These are phyloP conservation scores for Xylaria sp. DNA, from an alignment of 2,329 filamentous ascomycete genomes.

Conservation along the genomic window DNA sequence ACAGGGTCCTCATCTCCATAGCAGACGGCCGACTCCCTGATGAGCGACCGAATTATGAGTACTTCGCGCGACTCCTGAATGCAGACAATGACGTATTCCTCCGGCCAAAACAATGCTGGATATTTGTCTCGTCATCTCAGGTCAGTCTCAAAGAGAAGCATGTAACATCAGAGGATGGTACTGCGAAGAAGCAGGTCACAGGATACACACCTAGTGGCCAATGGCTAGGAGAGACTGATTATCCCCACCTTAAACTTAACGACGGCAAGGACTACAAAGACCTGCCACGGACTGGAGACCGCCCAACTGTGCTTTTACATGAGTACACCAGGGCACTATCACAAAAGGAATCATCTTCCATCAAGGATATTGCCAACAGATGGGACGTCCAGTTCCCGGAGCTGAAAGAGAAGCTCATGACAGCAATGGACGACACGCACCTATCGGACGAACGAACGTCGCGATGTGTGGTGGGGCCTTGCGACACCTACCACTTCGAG, in stretches of 20 bases:
- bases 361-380: slow-evolving; percentile 54
- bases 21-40: slow-evolving; percentile 60
- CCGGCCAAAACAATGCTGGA: slow-evolving; percentile 61
- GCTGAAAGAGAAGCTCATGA: slow-evolving; percentile 55
- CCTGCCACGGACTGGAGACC: slow-evolving; percentile 53
- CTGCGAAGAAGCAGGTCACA: slow-evolving; percentile 32
- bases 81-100: slow-evolving; percentile 57
- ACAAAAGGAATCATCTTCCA: slow-evolving; percentile 59
- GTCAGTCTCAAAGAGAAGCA: slow-evolving; percentile 54
- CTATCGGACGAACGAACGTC: slow-evolving; percentile 37
- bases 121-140: slow-evolving; percentile 58
- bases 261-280: slow-evolving; percentile 53
- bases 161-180: slow-evolving; percentile 32
- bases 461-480: slow-evolving; percentile 44
- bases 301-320: slow-evolving; percentile 53
- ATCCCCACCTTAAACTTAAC: slow-evolving; percentile 60
- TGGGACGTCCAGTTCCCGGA: slow-evolving; percentile 63
- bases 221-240: slow-evolving; percentile 40
- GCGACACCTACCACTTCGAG: slow-evolving; percentile 65
- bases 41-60: slow-evolving; percentile 64
- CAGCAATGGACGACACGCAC: slow-evolving; percentile 50
- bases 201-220: slow-evolving; percentile 32
- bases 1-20: slow-evolving; percentile 64
- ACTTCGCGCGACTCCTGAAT: slow-evolving; percentile 59
- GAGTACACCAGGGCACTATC: slow-evolving; percentile 60